A percentile compares a stretch with the other conserved stretches of the same genome.
phyloP scores from a whole-genome alignment of 768 basidiomycete species.

The Suillus americanus region DNA sequence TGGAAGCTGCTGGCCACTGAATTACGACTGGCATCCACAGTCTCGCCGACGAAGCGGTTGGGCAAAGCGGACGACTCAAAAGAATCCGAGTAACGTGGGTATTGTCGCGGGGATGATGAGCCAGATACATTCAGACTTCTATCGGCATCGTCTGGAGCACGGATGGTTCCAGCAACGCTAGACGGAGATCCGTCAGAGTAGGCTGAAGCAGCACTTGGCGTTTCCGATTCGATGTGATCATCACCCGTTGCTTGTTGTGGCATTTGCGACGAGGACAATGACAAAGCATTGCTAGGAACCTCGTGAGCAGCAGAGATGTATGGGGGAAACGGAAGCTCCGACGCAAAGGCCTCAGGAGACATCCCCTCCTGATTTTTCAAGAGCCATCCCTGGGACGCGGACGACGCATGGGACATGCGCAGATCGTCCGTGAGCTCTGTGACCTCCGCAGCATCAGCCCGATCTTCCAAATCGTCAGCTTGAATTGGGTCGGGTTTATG shows the following conservation, averaged over 20 bases:
- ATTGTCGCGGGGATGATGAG: not conserved
- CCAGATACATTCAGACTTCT: not conserved
- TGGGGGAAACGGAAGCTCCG: conserved; percentile 4
- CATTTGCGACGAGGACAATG: conserved; percentile 1
- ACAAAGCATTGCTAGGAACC: conserved; percentile 2
- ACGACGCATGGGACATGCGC: conserved; percentile 4
- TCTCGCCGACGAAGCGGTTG: conserved; percentile 3
- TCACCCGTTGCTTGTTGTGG: conserved; percentile 1
- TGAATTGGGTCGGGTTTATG: conserved; percentile 14
- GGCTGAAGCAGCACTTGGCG: not conserved
- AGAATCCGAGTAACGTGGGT: not conserved
- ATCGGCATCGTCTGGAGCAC: not conserved
- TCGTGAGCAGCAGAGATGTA: not conserved
- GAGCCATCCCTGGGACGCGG: conserved; percentile 8
- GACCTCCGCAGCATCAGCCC: not conserved
- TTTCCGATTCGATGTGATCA: not conserved
- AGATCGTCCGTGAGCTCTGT: conserved; percentile 1
- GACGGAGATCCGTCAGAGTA: conserved; percentile 7
- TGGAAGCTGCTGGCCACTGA: conserved; percentile 6
- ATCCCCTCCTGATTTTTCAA: conserved; percentile 11
- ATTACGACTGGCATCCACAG: conserved; percentile 4
- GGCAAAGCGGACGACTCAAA: not conserved
- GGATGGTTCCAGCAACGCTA: not conserved
- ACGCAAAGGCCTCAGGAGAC: conserved; percentile 7
- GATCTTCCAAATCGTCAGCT: conserved; percentile 16